Evolutionary conservation across 225 moss, liverwort and hornwort genomes (phyloP).

Genomic region (Pseudisothecium myosuroides): DNA sequence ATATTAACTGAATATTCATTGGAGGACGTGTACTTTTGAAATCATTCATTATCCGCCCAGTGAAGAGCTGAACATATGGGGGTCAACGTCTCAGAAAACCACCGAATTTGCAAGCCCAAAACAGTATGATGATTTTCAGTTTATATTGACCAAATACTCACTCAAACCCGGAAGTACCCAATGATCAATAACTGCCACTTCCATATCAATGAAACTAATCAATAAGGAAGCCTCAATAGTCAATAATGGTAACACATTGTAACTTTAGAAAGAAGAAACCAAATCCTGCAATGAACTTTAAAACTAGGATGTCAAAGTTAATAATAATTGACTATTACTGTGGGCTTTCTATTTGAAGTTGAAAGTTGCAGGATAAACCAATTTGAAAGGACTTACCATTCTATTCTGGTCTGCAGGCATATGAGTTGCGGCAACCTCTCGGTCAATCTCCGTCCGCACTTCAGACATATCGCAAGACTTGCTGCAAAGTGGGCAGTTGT

Average conservation of each 20-base stretch:
- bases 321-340: neutral
- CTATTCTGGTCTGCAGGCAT: slow-evolving; percentile 19
- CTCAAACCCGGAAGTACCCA: neutral
- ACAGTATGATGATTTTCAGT: neutral
- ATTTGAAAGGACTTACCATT: slow-evolving; percentile 6
- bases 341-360: no score
- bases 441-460: slow-evolving; percentile 35
- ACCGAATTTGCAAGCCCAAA: neutral
- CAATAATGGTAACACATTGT: no score
- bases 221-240: neutral
- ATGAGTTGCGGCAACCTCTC: slow-evolving; percentile 14
- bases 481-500: slow-evolving; percentile 43
- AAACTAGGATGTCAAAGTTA: neutral
- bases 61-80: no score
- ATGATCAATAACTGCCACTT: neutral
- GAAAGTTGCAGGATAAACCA: no score
- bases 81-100: no score
- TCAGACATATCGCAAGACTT: slow-evolving; percentile 49
- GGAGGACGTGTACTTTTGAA: neutral
- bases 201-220: neutral
- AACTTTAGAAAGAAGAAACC: neutral
- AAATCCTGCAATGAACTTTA: neutral
- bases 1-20: neutral
- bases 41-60: neutral
- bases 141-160: neutral